These are phyloP conservation scores for Saitoella complicata DNA, from an alignment of 805 yeast genomes.

Conservation along the genomic window DNA sequence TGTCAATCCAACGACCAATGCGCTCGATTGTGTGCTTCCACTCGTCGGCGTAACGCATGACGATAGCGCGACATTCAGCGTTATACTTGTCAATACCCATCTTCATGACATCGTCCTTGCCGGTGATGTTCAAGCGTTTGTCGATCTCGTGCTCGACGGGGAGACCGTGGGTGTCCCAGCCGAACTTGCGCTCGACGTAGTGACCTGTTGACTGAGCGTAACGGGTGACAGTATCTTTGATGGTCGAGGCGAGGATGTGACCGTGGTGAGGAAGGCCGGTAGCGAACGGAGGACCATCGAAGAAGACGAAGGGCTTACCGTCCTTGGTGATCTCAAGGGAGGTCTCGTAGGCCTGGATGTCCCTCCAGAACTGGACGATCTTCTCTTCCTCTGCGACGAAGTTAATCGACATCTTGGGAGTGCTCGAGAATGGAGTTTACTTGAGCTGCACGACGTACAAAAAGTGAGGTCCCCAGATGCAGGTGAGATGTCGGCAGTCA, in stretches of 20 bases:
- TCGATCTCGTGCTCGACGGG: slow-evolving; percentile 98
- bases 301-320: slow-evolving; percentile 76
- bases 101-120: slow-evolving; percentile 85
- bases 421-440: too few relatives aligned
- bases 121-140: slow-evolving; percentile 84
- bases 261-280: slow-evolving; percentile 86
- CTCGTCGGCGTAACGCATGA: slow-evolving; percentile 89
- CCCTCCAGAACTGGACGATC: slow-evolving; percentile 67
- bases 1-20: slow-evolving; percentile 98
- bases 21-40: slow-evolving; percentile 91
- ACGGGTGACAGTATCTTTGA: slow-evolving; percentile 92
- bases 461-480: too few relatives aligned
- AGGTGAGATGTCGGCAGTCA: too few relatives aligned
- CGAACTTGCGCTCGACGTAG: slow-evolving; percentile 92
- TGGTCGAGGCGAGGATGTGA: slow-evolving; percentile 89
- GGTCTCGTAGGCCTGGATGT: slow-evolving; percentile 84
- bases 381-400: slow-evolving; percentile 86
- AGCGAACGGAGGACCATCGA: slow-evolving; percentile 99
- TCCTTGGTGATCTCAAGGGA: slow-evolving; percentile 71
- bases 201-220: slow-evolving; percentile 96
- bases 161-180: slow-evolving; percentile 99
- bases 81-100: slow-evolving; percentile 92
- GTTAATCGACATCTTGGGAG: slow-evolving; percentile 19
- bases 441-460: too few relatives aligned
- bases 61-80: slow-evolving; percentile 88